Percentiles rank a stretch among this genome's conserved stretches.
phyloP scores from a whole-genome alignment of 257 asterid species.

The Mentha longifolia region DNA sequence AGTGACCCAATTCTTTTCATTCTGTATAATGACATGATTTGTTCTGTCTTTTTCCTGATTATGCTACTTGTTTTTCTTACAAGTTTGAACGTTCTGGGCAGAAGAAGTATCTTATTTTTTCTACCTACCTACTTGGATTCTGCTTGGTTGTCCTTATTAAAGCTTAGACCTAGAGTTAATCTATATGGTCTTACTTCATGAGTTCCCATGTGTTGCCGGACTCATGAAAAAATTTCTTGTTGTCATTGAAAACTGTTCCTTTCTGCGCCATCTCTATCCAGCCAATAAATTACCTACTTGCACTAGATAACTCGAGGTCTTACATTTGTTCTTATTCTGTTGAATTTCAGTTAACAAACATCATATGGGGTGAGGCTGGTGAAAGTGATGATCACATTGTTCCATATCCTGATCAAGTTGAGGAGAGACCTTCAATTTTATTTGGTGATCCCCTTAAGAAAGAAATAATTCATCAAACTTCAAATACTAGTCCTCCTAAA shows the following conservation, averaged over 20 bases:
- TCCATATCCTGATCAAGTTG: conserved; percentile 71
- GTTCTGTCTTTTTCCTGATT: neutral
- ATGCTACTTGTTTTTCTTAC: neutral
- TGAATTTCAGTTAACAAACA: conserved; percentile 68
- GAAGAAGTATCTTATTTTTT: conserved; percentile 14
- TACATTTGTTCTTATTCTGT: conserved; percentile 25
- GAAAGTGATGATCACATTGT: conserved; percentile 81
- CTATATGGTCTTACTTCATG: conserved; percentile 25
- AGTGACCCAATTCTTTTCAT: neutral
- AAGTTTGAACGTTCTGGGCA: conserved; percentile 14
- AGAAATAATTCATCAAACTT: conserved; percentile 50
- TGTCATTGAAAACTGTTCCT: neutral
- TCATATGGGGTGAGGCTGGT: conserved; percentile 80
- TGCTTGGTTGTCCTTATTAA: neutral
- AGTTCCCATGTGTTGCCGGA: conserved; percentile 1
- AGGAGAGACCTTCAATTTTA: conserved; percentile 47
- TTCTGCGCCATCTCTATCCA: conserved; percentile 18
- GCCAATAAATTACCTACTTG: conserved; percentile 14
- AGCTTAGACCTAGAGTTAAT: neutral
- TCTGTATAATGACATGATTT: neutral
- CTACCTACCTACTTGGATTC: neutral
- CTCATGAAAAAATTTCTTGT: neutral
- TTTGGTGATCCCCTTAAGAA: conserved; percentile 54
- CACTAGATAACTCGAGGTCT: conserved; percentile 26
- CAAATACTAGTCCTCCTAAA: conserved; percentile 41